A percentile compares a stretch with the other conserved stretches of the same genome.
phyloP scores from a whole-genome alignment of 257 asterid species.

The Osmanthus fragrans region DNA sequence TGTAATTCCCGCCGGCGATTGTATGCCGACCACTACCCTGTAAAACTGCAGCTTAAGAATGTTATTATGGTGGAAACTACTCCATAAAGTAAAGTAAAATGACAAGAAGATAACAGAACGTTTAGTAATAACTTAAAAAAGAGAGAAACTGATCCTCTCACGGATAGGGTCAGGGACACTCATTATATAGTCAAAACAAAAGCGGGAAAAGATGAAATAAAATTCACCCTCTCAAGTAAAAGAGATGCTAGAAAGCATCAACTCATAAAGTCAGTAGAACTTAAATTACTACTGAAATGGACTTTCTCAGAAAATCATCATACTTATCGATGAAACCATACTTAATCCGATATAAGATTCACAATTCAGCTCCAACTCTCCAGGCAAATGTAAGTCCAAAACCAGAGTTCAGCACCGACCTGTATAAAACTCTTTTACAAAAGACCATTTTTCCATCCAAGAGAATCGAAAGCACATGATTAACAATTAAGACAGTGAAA shows the following conservation, averaged over 20 bases:
- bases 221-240: not conserved
- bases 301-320: not conserved
- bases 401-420: not conserved
- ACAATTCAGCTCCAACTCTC: not conserved
- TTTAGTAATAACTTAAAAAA: conserved; percentile 6
- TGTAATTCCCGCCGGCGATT: conserved; percentile 90
- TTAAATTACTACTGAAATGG: not conserved
- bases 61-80: conserved; percentile 38
- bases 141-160: conserved; percentile 20
- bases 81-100: not conserved
- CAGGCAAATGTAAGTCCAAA: not conserved
- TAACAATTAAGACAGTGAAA: not conserved
- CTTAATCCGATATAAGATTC: not conserved
- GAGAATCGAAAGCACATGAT: not conserved
- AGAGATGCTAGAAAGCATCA: not conserved
- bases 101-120: not conserved
- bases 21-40: conserved; percentile 93
- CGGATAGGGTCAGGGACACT: conserved; percentile 2
- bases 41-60: conserved; percentile 74
- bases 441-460: not conserved
- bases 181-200: not conserved
- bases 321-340: not conserved
- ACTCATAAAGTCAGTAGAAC: not conserved
- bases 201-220: not conserved
- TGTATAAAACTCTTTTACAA: not conserved